phyloP scores from a whole-genome alignment of 768 basidiomycete species.

The Phanerodontia chrysosporium region DNA sequence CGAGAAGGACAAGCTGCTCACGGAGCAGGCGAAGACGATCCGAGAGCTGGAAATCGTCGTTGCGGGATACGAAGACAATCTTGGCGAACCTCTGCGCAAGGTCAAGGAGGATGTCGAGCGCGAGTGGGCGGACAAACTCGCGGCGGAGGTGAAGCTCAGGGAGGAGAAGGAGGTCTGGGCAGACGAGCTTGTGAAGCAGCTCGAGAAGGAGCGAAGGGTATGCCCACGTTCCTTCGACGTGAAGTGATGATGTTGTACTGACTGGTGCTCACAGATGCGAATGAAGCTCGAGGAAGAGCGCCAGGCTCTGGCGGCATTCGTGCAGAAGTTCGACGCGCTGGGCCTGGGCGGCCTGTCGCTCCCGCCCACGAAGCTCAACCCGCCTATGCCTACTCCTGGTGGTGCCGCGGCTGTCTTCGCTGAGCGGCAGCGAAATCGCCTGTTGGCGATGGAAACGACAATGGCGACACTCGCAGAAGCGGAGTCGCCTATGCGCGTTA shows the following conservation, averaged over 20 bases:
- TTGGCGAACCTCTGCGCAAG: slow-evolving; percentile 60
- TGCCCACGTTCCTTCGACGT: neutral
- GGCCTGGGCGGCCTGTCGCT: slow-evolving; percentile 40
- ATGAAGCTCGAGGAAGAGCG: slow-evolving; percentile 73
- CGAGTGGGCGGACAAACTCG: slow-evolving; percentile 62
- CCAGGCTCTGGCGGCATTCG: slow-evolving; percentile 73
- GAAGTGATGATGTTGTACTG: neutral
- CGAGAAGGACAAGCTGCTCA: slow-evolving; percentile 72
- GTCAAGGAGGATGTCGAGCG: slow-evolving; percentile 72
- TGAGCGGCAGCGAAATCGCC: slow-evolving; percentile 38
- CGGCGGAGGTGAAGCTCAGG: slow-evolving; percentile 50
- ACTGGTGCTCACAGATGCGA: slow-evolving; percentile 36
- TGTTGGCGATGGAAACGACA: slow-evolving; percentile 24
- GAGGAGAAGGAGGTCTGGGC: slow-evolving; percentile 75
- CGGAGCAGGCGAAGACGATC: slow-evolving; percentile 71
- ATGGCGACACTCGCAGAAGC: slow-evolving; percentile 32
- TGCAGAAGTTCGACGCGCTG: slow-evolving; percentile 75
- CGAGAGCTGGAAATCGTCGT: slow-evolving; percentile 73
- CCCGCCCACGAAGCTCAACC: slow-evolving; percentile 36
- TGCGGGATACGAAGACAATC: slow-evolving; percentile 67
- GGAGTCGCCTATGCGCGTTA: slow-evolving; percentile 51
- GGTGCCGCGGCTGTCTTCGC: slow-evolving; percentile 47
- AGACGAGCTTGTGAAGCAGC: slow-evolving; percentile 63
- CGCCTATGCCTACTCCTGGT: slow-evolving; percentile 47
- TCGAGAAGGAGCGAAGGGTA: slow-evolving; percentile 78